Conservation (phyloP, 768 basidiomycete genomes). For the Exsudoporus frostii region DNA sequence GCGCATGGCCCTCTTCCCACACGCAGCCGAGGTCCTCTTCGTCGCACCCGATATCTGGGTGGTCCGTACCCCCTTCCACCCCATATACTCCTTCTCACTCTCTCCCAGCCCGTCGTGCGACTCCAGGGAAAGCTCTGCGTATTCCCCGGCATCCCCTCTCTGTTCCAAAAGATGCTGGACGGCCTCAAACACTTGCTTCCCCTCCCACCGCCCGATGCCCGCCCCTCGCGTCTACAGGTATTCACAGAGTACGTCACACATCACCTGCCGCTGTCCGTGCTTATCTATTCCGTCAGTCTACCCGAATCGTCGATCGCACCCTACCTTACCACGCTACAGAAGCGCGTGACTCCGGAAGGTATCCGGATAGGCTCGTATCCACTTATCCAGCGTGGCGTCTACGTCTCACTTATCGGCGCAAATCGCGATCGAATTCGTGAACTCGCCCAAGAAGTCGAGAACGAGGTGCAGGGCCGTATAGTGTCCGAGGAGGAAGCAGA, state of each 20-base stretch:
- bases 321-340: slow-evolving; percentile 75
- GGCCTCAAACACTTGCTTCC: slow-evolving; percentile 71
- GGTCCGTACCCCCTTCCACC: slow-evolving; percentile 38
- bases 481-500: slow-evolving; percentile 66
- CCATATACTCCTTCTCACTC: neutral
- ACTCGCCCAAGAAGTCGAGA: slow-evolving; percentile 62
- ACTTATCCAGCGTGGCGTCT: slow-evolving; percentile 55
- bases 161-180: slow-evolving; percentile 81
- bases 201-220: slow-evolving; percentile 69
- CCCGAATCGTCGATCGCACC: slow-evolving; percentile 88
- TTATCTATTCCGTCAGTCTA: slow-evolving; percentile 34
- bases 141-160: slow-evolving; percentile 84
- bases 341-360: slow-evolving; percentile 66
- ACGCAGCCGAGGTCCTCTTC: slow-evolving; percentile 73
- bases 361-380: slow-evolving; percentile 84
- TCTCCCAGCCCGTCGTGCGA: slow-evolving; percentile 73
- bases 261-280: neutral
- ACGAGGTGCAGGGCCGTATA: slow-evolving; percentile 52
- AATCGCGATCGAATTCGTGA: slow-evolving; percentile 46
- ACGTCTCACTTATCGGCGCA: slow-evolving; percentile 57
- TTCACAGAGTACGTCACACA: slow-evolving; percentile 63
- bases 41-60: slow-evolving; percentile 84
- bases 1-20: slow-evolving; percentile 90
- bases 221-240: slow-evolving; percentile 77
- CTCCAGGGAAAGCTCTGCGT: slow-evolving; percentile 84